These are phyloP conservation scores for Yarrowia divulgata DNA, from an alignment of 805 yeast species.

Conservation along the genomic window DNA sequence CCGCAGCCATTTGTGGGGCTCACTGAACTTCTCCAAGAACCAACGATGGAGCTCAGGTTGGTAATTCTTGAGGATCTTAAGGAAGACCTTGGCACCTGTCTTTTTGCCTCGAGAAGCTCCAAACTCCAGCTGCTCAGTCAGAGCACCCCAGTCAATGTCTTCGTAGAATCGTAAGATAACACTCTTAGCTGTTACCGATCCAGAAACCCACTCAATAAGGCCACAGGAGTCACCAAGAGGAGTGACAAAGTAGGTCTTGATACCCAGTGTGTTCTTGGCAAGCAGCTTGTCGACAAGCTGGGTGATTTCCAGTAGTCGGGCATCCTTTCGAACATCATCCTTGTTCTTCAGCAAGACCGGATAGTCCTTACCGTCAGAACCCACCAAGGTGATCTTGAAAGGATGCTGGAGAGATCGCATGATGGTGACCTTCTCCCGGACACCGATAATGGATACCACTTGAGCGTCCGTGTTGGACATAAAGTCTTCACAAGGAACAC, in stretches of 20 bases:
- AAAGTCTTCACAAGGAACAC: conserved; percentile 45
- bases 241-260: conserved; percentile 85
- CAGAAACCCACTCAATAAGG: conserved; percentile 86
- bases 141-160: conserved; percentile 43
- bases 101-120: conserved; percentile 2
- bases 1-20: conserved; percentile 85
- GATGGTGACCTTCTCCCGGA: conserved; percentile 73
- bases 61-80: conserved; percentile 50
- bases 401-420: conserved; percentile 89
- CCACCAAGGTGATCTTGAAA: conserved; percentile 72
- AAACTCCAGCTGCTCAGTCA: conserved; percentile 39
- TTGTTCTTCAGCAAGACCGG: conserved; percentile 80
- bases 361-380: conserved; percentile 78
- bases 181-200: conserved; percentile 73
- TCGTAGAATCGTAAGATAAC: conserved; percentile 59
- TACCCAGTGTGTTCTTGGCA: conserved; percentile 65
- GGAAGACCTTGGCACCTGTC: conserved; percentile 46
- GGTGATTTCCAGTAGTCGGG: conserved; percentile 90
- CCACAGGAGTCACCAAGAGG: conserved; percentile 89
- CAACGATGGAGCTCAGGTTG: conserved; percentile 73
- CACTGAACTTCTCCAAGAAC: conserved; percentile 89
- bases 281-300: conserved; percentile 81
- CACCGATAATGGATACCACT: conserved; percentile 61
- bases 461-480: conserved; percentile 42
- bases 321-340: conserved; percentile 95